Evolutionary conservation across 2,329 filamentous ascomycete genomes (phyloP).

Genomic region (Escovopsis sp.): DNA sequence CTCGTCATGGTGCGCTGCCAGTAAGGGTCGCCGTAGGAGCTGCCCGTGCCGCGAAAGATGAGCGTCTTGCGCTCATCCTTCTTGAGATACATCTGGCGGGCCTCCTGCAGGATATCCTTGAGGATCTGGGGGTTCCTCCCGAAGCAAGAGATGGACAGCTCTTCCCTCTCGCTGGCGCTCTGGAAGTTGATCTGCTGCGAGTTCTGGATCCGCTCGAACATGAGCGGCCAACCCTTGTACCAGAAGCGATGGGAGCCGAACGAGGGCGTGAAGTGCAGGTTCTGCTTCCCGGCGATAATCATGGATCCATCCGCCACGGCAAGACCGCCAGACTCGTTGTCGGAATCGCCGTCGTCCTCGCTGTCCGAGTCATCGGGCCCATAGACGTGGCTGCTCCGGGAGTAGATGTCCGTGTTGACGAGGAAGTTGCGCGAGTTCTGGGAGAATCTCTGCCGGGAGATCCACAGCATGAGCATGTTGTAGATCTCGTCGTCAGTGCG

Average conservation of each 20-base stretch:
- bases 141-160: conserved; percentile 46
- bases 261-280: conserved; percentile 49
- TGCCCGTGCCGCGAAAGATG: conserved; percentile 44
- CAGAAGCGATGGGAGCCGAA: conserved; percentile 56
- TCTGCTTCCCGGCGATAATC: conserved; percentile 26
- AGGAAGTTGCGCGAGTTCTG: conserved; percentile 46
- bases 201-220: conserved; percentile 40
- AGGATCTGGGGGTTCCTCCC: conserved; percentile 45
- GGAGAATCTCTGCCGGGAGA: conserved; percentile 47
- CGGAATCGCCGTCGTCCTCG: conserved; percentile 28
- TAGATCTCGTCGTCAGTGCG: conserved; percentile 58
- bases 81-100: conserved; percentile 37
- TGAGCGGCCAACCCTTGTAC: conserved; percentile 43
- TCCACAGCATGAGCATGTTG: conserved; percentile 58
- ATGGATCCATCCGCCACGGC: conserved; percentile 18
- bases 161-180: conserved; percentile 37
- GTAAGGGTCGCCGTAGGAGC: conserved; percentile 26
- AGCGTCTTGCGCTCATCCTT: conserved; percentile 48
- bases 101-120: conserved; percentile 47
- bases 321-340: conserved; percentile 11
- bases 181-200: conserved; percentile 26
- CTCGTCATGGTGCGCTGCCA: conserved; percentile 52
- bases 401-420: conserved; percentile 47
- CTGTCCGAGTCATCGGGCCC: conserved; percentile 29
- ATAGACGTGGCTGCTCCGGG: conserved; percentile 34